Evolutionary conservation across 169 alveolate species (phyloP), one percentile per base, ranked within the genome.

Genomic region (Ichthyophthirius multifiliis): DNA sequence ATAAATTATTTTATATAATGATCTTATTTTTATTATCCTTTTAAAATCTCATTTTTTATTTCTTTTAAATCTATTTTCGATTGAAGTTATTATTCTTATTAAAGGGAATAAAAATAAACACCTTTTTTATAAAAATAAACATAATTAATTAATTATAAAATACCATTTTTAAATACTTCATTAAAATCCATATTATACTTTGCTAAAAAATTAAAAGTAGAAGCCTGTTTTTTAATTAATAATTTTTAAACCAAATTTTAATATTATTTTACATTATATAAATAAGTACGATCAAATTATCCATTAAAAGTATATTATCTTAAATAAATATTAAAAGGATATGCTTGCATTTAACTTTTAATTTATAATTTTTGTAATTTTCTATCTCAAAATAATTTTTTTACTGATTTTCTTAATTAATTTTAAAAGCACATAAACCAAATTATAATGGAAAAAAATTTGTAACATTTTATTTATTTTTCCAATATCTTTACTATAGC

Each of bases 141-240:
- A 10, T 55, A 15, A 20, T 55, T 10, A 27, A 0, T 2, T 4
- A 2, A 10, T 23, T 55, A 55, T 18, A 10, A 1, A 10, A 1
- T 55, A 55, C 71, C 71, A 55, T 55, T 55, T 23, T 55, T 55
- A 39, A 55, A 55, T 10, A 55, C 71, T 55, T 55, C 71, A 55
- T 55, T 55, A 27, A 55, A 55, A 27, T 55, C 39, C 71, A 55
- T 55, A 55, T 55, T 55, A 7, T 55, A 23, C 3, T 55, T 34
- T 20, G 71, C 12, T 55, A 55, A 5, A 27, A 55, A 55, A 55
- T 55, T 55, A 6, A 55, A 20, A 9, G 71, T 27, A 10, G 71
- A 55, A 23, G 71, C 10, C 71, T 55, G 31, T 5, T 20, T 20
- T 6, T 6, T n/a, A 6, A 27, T 5, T 46, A 6, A 46, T 20